Evolutionary conservation across 176 grass and related monocot genomes (phyloP).

Genomic region (Eragrostis nindensis): DNA sequence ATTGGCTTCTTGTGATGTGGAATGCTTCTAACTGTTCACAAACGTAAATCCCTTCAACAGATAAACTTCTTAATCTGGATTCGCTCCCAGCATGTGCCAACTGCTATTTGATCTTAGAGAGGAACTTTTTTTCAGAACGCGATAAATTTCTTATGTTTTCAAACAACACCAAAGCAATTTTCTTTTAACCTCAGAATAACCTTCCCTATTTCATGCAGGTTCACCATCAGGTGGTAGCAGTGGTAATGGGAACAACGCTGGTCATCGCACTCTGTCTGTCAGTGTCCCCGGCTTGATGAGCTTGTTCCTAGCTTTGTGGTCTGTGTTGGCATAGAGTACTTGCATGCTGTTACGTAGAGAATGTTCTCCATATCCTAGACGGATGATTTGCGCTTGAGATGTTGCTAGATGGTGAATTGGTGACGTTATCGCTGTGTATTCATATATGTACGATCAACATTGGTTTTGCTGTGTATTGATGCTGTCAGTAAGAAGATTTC

Average conservation of each 20-base stretch:
- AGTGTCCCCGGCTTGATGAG: slow-evolving; percentile 37
- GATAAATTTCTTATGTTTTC: neutral
- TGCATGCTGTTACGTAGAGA: neutral
- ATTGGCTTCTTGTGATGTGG: neutral
- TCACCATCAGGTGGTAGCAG: slow-evolving; percentile 36
- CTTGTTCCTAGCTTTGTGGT: slow-evolving; percentile 46
- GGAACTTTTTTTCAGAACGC: neutral
- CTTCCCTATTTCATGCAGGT: slow-evolving; percentile 8
- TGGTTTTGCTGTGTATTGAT: slow-evolving; percentile 49
- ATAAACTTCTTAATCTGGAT: neutral
- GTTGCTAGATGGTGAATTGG: slow-evolving; percentile 7
- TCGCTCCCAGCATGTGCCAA: neutral
- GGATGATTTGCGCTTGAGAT: slow-evolving; percentile 23
- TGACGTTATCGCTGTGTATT: neutral
- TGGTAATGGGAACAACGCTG: slow-evolving; percentile 17
- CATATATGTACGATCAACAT: neutral
- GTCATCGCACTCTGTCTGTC: slow-evolving; percentile 13
- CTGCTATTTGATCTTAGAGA: neutral
- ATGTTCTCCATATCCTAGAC: slow-evolving; percentile 1
- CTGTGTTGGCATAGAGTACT: slow-evolving; percentile 33
- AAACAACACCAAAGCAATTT: neutral
- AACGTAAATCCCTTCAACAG: neutral
- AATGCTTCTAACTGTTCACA: neutral
- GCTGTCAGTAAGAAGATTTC: neutral
- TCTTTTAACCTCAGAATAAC: neutral